Evolutionary conservation across 352 stramenopile species (phyloP), one percentile per base, ranked within the genome.

Genomic region (Detonula confervacea): DNA sequence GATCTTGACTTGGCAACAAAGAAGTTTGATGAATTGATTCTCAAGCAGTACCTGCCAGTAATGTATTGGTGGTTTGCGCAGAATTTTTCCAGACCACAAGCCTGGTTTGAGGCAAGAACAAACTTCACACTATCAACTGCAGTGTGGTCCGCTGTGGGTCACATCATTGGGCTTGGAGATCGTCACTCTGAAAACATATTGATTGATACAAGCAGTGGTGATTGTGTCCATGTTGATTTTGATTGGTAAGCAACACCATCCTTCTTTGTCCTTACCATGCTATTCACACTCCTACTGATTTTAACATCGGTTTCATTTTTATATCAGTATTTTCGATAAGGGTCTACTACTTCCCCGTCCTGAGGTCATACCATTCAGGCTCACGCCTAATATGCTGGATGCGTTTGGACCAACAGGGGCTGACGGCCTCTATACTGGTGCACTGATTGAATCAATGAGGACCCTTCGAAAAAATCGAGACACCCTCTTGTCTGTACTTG

Each of bases 221-320:
- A 99, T 89, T 98, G 96, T 72, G 97, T 99, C 9, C 98, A 99
- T 88, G 98, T 99, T 55, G 98, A 99, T 84, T 99, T 99, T 89
- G 90, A 95, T 69, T 95, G 90, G 89, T 94, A 81, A 86, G 89
- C 14, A 47, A 47, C 27, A 18, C 63, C 7, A 52, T 25, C 57
- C 1, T 30, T 78, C 20, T 27, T 46, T 63, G 20, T 49, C n/a
- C n/a, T 16, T 49, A 16, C 18, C 11, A 51, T 57, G 30, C 22
- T 55, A 20, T n/a, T n/a, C n/a, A n/a, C n/a, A n/a, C n/a, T n/a
- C n/a, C n/a, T n/a, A n/a, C n/a, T n/a, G n/a, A n/a, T n/a, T n/a
- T n/a, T n/a, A 42, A 27, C 2, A 44, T 73, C 42, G 42, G n/a
- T n/a, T n/a, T n/a, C n/a, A 27, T 27, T 37, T 47, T 30, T 62